phyloP scores from a whole-genome alignment of 2,329 filamentous ascomycete genomes.

The Microcyclospora tardicrescens region DNA sequence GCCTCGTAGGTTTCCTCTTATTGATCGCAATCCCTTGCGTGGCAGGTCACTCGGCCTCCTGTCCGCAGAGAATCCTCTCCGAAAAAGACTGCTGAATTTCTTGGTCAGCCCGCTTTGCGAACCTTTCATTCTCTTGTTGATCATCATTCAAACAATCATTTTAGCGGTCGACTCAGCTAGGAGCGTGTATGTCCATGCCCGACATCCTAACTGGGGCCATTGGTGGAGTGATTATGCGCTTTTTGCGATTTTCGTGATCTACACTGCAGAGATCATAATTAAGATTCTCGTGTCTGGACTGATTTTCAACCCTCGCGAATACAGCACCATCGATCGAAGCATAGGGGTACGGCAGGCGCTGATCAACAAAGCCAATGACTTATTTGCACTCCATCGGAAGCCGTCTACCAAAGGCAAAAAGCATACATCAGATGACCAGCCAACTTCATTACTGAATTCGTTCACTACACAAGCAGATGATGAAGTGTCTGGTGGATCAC shows the following conservation, averaged over 20 bases:
- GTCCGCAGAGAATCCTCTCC: slow-evolving; percentile 59
- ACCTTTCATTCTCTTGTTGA: slow-evolving; percentile 72
- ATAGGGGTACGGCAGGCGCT: slow-evolving; percentile 62
- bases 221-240: slow-evolving; percentile 65
- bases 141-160: slow-evolving; percentile 77
- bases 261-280: slow-evolving; percentile 71
- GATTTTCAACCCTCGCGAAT: slow-evolving; percentile 77
- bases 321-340: slow-evolving; percentile 76
- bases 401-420: slow-evolving; percentile 44
- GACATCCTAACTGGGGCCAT: slow-evolving; percentile 45
- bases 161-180: slow-evolving; percentile 61
- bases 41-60: slow-evolving; percentile 82
- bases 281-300: slow-evolving; percentile 89
- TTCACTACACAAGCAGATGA: slow-evolving; percentile 27
- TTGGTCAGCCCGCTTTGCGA: slow-evolving; percentile 80
- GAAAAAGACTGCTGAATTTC: slow-evolving; percentile 65
- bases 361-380: slow-evolving; percentile 58
- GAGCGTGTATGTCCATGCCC: slow-evolving; percentile 47
- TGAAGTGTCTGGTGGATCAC: slow-evolving; percentile 45
- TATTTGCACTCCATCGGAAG: slow-evolving; percentile 73
- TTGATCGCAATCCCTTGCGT: slow-evolving; percentile 59
- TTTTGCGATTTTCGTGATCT: slow-evolving; percentile 72
- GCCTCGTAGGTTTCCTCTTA: slow-evolving; percentile 13
- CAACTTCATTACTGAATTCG: slow-evolving; percentile 20
- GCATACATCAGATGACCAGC: slow-evolving; percentile 13